A percentile compares a stretch with the other conserved stretches of the same genome.
Evolutionary conservation across 2,329 filamentous ascomycete species (phyloP).

Genomic region (Monosporascus sp.): DNA sequence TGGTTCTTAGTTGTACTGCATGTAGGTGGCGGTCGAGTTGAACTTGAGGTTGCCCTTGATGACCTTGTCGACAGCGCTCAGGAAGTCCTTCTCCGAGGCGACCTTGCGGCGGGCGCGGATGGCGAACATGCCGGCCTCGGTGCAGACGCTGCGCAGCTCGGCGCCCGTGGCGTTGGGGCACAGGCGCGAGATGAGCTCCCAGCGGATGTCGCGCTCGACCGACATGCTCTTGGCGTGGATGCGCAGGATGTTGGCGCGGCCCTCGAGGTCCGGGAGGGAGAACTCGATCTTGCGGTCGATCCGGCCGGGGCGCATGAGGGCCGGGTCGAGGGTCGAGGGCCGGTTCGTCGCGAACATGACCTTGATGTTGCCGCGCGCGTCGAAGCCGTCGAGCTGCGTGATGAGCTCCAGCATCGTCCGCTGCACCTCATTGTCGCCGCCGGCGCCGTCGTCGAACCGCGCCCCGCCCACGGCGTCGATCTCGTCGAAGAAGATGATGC

Average conservation of each 20-base stretch:
- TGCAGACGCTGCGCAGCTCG: slow-evolving; percentile 92
- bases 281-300: slow-evolving; percentile 99
- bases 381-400: slow-evolving; percentile 94
- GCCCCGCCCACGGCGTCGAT: slow-evolving; percentile 95
- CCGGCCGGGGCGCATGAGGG: slow-evolving; percentile 92
- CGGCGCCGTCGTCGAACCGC: slow-evolving; percentile 92
- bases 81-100: slow-evolving; percentile 96
- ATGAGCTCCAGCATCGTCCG: slow-evolving; percentile 97
- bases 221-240: slow-evolving; percentile 99
- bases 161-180: slow-evolving; percentile 97
- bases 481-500: slow-evolving; percentile 99
- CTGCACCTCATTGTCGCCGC: slow-evolving; percentile 96
- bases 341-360: slow-evolving; percentile 99
- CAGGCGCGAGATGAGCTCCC: slow-evolving; percentile 95
- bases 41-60: slow-evolving; percentile 99
- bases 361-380: slow-evolving; percentile 96
- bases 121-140: slow-evolving; percentile 97
- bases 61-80: slow-evolving; percentile 97
- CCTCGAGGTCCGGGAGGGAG: slow-evolving; percentile 92
- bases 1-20: slow-evolving; percentile 85
- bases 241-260: slow-evolving; percentile 91
- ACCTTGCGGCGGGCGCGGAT: slow-evolving; percentile 94
- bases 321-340: slow-evolving; percentile 92
- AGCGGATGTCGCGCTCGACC: slow-evolving; percentile 95
- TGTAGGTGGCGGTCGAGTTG: slow-evolving; percentile 96